Evolutionary conservation across 2,329 filamentous ascomycete species (phyloP).

Genomic region (Aspergillus neotritici): DNA sequence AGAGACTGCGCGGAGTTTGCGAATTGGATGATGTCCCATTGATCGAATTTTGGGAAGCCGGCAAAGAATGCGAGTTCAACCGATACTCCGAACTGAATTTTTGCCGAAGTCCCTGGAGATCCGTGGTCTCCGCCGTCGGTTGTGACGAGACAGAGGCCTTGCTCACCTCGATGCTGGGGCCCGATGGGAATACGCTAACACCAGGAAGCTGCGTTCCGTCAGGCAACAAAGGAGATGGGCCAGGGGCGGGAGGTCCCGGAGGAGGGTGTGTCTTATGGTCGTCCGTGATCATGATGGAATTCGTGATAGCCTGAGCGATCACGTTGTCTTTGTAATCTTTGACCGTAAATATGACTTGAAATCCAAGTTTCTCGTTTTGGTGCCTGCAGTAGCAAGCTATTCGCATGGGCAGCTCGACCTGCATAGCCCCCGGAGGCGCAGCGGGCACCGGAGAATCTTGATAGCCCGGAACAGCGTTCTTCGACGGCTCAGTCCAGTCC

Average conservation of each 20-base stretch:
- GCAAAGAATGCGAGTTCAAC: conserved; percentile 35
- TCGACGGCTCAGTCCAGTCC: conserved; percentile 65
- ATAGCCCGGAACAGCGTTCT: conserved; percentile 47
- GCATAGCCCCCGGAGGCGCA: conserved; percentile 56
- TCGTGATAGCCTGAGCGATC: conserved; percentile 76
- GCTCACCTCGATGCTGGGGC: conserved; percentile 24
- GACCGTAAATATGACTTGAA: conserved; percentile 89
- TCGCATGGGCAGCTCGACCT: conserved; percentile 83
- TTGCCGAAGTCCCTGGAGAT: conserved; percentile 56
- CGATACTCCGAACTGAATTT: conserved; percentile 44
- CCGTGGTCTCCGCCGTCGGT: conserved; percentile 55
- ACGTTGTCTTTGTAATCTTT: conserved; percentile 73
- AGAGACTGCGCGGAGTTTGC: conserved; percentile 58
- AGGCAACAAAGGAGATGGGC: conserved; percentile 31
- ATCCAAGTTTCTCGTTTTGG: conserved; percentile 87
- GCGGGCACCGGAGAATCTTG: conserved; percentile 25
- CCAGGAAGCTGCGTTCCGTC: conserved; percentile 39
- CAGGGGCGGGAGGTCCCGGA: conserved; percentile 30
- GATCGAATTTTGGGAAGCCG: conserved; percentile 33
- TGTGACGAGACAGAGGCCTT: conserved; percentile 29
- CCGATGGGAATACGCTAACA: conserved; percentile 40
- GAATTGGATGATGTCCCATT: conserved; percentile 34
- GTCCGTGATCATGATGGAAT: conserved; percentile 93
- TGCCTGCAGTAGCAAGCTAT: conserved; percentile 97
- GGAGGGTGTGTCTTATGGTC: conserved; percentile 82